Evolutionary conservation across 352 stramenopile species (phyloP).

Genomic region (Pythium dissotocum): DNA sequence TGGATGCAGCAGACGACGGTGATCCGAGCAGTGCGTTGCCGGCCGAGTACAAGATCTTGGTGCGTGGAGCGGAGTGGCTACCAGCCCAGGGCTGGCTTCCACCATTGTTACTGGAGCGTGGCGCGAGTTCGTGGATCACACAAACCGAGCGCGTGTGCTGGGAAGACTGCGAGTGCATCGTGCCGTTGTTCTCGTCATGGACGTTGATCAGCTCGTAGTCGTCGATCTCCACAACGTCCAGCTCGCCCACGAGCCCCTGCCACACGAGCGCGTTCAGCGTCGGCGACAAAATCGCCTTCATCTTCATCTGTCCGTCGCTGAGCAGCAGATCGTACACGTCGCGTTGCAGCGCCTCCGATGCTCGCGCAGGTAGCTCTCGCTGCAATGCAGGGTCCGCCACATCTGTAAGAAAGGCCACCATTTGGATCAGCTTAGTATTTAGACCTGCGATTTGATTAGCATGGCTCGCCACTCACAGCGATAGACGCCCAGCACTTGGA

Average conservation of each 20-base stretch:
- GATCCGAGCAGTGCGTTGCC: conserved; percentile 11
- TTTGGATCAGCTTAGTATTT: background rate
- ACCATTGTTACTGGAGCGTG: background rate
- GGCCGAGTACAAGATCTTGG: conserved; percentile 28
- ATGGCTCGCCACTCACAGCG: conserved; percentile 40
- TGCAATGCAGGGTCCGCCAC: conserved; percentile 46
- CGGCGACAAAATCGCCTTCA: conserved; percentile 49
- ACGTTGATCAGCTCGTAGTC: conserved; percentile 34
- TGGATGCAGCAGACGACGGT: background rate
- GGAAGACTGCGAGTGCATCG: background rate
- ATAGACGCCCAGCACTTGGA: conserved; percentile 61
- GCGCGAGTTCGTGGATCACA: conserved; percentile 26
- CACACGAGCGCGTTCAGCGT: conserved; percentile 45
- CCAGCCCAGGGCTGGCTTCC: background rate
- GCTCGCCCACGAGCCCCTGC: conserved; percentile 27
- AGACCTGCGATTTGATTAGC: background rate
- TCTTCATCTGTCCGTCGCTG: conserved; percentile 57
- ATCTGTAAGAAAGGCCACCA: conserved; percentile 31
- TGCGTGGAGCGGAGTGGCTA: background rate
- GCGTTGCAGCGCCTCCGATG: conserved; percentile 15
- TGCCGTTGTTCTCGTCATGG: conserved; percentile 3
- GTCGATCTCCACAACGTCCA: conserved; percentile 37
- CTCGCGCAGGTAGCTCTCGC: conserved; percentile 30
- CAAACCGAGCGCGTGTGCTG: conserved; percentile 19
- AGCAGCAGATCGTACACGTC: conserved; percentile 68